phyloP scores from a whole-genome alignment of 306 rosid species.

The Pyrus betulifolia region DNA sequence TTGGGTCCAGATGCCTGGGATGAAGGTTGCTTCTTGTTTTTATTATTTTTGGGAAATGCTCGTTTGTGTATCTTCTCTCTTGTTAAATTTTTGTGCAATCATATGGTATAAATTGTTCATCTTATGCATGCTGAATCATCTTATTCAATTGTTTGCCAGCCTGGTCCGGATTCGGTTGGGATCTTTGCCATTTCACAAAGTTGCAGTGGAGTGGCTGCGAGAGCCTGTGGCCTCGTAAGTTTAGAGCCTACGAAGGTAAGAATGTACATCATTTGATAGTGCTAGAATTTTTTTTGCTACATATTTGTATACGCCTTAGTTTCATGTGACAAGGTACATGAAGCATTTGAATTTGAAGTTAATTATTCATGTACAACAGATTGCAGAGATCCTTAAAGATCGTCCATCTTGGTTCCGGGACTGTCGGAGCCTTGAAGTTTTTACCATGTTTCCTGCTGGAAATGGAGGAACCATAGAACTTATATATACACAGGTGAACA shows the following conservation, averaged over 20 bases:
- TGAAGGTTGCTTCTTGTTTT: conserved; percentile 61
- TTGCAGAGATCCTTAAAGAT: conserved; percentile 98
- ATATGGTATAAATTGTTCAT: not conserved
- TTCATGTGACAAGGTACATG: not conserved
- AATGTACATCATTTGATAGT: not conserved
- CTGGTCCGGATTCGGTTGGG: conserved; percentile 99
- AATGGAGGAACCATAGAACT: conserved; percentile 94
- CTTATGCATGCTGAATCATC: not conserved
- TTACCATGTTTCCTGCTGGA: conserved; percentile 89
- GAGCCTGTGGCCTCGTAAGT: conserved; percentile 98
- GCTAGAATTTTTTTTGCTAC: not conserved
- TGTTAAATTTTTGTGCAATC: not conserved
- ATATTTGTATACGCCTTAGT: not conserved
- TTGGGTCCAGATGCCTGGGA: conserved; percentile 99
- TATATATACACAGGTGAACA: conserved; percentile 77
- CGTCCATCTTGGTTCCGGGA: conserved; percentile 97
- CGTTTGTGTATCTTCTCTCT: not conserved
- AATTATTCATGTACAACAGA: conserved; percentile 34
- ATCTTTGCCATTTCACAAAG: conserved; percentile 96
- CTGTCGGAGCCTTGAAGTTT: conserved; percentile 95
- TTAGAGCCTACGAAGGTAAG: conserved; percentile 87
- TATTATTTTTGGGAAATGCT: not conserved
- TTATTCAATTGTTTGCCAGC: conserved; percentile 37
- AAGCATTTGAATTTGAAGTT: conserved; percentile 11
- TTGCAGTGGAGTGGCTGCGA: conserved; percentile 99